Evolutionary conservation across 345 rosid species (phyloP).

Genomic region (Dimocarpus longan): DNA sequence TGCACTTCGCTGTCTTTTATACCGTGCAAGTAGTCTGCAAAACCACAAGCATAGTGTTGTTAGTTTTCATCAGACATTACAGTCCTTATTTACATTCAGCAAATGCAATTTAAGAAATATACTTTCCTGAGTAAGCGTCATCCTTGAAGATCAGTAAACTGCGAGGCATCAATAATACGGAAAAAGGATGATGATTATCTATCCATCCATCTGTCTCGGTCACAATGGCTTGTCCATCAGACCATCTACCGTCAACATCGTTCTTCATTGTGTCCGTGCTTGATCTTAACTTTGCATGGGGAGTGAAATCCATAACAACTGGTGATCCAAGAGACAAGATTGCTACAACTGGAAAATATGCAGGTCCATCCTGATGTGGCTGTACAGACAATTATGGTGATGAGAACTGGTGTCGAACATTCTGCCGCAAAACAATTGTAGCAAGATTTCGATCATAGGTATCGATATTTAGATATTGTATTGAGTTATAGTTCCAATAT

Average conservation of each 20-base stretch:
- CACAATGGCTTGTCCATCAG: slow-evolving; percentile 23
- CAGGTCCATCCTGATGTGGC: slow-evolving; percentile 98
- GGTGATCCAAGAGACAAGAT: slow-evolving; percentile 84
- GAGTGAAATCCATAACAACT: slow-evolving; percentile 81
- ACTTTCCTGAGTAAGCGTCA: slow-evolving; percentile 60
- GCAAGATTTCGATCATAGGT: not conserved
- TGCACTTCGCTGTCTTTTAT: slow-evolving; percentile 62
- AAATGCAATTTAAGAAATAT: not conserved
- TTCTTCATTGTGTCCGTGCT: slow-evolving; percentile 10
- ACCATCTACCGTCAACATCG: slow-evolving; percentile 21
- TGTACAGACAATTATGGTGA: slow-evolving; percentile 35
- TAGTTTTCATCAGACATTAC: not conserved
- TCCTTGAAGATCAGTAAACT: slow-evolving; percentile 91
- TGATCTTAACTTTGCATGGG: slow-evolving; percentile 60
- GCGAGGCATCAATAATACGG: slow-evolving; percentile 74
- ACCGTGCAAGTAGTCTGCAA: slow-evolving; percentile 80
- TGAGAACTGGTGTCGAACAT: slow-evolving; percentile 8
- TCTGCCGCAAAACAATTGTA: not conserved
- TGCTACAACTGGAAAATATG: slow-evolving; percentile 89
- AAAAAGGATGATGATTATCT: slow-evolving; percentile 49
- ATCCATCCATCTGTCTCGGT: slow-evolving; percentile 29
- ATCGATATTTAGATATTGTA: not conserved
- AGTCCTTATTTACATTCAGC: not conserved
- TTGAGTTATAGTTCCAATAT: not conserved
- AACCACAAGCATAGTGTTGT: slow-evolving; percentile 12